These are phyloP conservation scores for Neurospora sp. DNA, from an alignment of 495 filamentous ascomycete genomes.

Conservation along the genomic window DNA sequence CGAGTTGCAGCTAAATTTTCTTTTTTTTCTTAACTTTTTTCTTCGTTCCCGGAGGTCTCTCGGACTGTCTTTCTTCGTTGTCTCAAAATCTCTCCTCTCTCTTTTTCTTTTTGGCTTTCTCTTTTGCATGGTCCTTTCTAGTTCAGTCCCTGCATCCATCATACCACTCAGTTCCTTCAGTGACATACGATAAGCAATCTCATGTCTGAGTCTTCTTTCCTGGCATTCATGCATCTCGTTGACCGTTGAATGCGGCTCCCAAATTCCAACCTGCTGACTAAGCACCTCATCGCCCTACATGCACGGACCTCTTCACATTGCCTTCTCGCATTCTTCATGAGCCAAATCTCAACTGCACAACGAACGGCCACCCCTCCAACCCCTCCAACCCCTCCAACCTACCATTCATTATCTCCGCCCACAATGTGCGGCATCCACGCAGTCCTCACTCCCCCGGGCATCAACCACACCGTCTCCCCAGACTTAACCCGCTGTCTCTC, in stretches of 20 bases:
- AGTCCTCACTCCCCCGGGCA: conserved; percentile 16
- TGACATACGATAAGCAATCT: background rate
- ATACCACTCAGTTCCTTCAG: background rate
- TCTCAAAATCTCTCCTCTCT: background rate
- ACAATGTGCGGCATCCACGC: conserved; percentile 42
- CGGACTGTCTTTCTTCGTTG: background rate
- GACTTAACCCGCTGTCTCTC: conserved; percentile 23
- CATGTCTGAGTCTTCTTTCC: background rate
- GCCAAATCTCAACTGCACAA: background rate
- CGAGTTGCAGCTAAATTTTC: conserved; percentile 34
- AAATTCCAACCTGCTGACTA: background rate
- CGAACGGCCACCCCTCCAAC: background rate
- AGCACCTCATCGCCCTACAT: background rate
- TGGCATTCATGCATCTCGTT: background rate
- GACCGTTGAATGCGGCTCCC: background rate
- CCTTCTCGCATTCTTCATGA: background rate
- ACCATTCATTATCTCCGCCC: background rate
- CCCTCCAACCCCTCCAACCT: background rate
- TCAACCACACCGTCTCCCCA: conserved; percentile 13
- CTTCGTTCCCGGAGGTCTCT: background rate
- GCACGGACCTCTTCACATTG: background rate
- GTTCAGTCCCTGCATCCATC: background rate
- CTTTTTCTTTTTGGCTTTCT: background rate
- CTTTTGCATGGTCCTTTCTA: background rate
- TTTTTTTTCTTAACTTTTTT: conserved; percentile 10